phyloP scores from a whole-genome alignment of 2,329 filamentous ascomycete species.

The Ophiosphaerella herpotricha region DNA sequence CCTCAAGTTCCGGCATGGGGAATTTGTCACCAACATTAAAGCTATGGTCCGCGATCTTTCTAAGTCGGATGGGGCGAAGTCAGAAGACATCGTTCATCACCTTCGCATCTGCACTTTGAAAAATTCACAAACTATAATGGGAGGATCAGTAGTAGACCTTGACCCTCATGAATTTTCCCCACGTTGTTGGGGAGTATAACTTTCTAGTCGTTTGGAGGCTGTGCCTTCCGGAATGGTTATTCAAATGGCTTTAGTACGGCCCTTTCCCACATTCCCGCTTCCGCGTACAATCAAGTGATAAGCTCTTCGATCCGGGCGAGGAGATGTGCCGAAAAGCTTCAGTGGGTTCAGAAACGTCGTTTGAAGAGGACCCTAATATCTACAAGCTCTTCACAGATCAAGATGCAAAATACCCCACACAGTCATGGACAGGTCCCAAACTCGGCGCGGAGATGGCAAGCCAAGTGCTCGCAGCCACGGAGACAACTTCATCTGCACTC shows the following conservation, averaged over 20 bases:
- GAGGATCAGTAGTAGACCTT: constrained; percentile 19
- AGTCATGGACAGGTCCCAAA: constrained; percentile 19
- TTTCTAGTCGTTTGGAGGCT: constrained; percentile 27
- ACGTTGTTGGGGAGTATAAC: constrained; percentile 24
- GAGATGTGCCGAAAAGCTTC: constrained; percentile 18
- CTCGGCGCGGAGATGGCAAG: constrained; percentile 27
- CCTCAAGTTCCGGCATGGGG: constrained; percentile 16
- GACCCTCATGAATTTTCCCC: constrained; percentile 19
- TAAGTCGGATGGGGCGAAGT: constrained; percentile 11
- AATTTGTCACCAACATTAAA: constrained; percentile 20
- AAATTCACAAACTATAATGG: constrained; percentile 26
- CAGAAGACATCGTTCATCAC: constrained; percentile 27
- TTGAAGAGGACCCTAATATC: constrained; percentile 14
- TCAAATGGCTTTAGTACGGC: constrained; percentile 19
- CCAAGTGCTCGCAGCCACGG: constrained; percentile 25
- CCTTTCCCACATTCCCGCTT: constrained; percentile 20
- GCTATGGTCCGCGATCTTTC: constrained; percentile 19
- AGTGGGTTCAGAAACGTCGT: background rate
- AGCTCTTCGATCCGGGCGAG: constrained; percentile 21
- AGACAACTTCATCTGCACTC: constrained; percentile 24
- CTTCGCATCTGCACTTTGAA: constrained; percentile 23
- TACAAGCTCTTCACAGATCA: constrained; percentile 19
- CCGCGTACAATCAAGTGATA: constrained; percentile 24
- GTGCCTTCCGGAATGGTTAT: constrained; percentile 25
- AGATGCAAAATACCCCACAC: constrained; percentile 21